Conservation (phyloP, 2,329 filamentous ascomycete genomes). For the Didymella segeticola region DNA sequence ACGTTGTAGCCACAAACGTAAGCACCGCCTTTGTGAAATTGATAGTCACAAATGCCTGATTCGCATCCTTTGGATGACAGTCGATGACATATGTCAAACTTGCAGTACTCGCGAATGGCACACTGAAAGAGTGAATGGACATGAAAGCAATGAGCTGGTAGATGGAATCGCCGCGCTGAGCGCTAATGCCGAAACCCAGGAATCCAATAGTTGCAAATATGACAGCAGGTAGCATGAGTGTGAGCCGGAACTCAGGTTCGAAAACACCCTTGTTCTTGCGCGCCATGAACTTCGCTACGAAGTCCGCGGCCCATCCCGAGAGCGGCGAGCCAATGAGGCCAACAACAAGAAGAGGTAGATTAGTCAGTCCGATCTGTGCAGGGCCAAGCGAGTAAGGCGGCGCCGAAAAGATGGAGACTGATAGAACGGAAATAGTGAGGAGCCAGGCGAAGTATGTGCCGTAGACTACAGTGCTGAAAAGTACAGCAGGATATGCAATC, state of each 20-base stretch:
- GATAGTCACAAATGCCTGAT: constrained; percentile 53
- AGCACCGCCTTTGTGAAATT: constrained; percentile 51
- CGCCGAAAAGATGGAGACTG: constrained; percentile 84
- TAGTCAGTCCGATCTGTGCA: constrained; percentile 76
- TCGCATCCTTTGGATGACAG: constrained; percentile 49
- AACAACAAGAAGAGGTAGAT: constrained; percentile 83
- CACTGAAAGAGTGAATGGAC: constrained; percentile 45
- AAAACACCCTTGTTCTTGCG: constrained; percentile 80
- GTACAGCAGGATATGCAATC: constrained; percentile 81
- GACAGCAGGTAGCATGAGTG: constrained; percentile 42
- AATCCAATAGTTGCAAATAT: constrained; percentile 49
- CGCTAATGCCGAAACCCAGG: constrained; percentile 51
- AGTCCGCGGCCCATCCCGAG: constrained; percentile 76
- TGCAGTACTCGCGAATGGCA: constrained; percentile 49
- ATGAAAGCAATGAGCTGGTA: constrained; percentile 45
- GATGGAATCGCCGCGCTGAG: constrained; percentile 35
- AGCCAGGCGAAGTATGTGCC: constrained; percentile 93
- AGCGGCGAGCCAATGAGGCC: constrained; percentile 77
- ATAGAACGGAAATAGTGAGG: constrained; percentile 83
- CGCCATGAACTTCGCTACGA: constrained; percentile 73
- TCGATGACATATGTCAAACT: constrained; percentile 53
- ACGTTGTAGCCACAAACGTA: constrained; percentile 72
- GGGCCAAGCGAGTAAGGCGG: constrained; percentile 83
- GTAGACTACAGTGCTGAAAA: constrained; percentile 83
- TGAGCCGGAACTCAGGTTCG: constrained; percentile 82